Evolutionary conservation across 768 basidiomycete species (phyloP).

Genomic region (Pleurotus sapidus): DNA sequence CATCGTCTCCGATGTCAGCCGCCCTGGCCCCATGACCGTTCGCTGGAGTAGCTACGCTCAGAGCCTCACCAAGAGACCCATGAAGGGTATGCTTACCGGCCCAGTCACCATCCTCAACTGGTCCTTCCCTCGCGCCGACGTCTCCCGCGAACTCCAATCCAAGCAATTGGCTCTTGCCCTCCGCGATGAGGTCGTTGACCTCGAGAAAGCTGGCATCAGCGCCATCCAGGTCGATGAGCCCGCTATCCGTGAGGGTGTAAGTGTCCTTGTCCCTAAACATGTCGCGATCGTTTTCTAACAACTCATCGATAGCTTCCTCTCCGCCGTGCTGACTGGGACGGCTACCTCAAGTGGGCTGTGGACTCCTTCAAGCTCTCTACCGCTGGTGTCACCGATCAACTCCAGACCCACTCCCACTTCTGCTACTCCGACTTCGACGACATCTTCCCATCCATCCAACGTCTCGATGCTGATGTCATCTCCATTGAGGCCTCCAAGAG

Average conservation of each 20-base stretch:
- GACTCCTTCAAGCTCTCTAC: slow-evolving; percentile 98
- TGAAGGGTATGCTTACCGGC: slow-evolving; percentile 99
- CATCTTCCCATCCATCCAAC: slow-evolving; percentile 96
- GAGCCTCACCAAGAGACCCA: slow-evolving; percentile 86
- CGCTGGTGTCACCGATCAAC: slow-evolving; percentile 89
- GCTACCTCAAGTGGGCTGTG: slow-evolving; percentile 96
- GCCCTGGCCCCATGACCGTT: slow-evolving; percentile 91
- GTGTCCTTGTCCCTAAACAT: slow-evolving; percentile 22
- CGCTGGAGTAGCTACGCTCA: slow-evolving; percentile 97
- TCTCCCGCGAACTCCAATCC: slow-evolving; percentile 93
- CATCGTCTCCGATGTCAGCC: slow-evolving; percentile 96
- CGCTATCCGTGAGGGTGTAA: slow-evolving; percentile 96
- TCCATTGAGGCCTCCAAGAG: slow-evolving; percentile 98
- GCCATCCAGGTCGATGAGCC: slow-evolving; percentile 99
- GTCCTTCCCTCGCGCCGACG: slow-evolving; percentile 99
- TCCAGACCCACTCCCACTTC: slow-evolving; percentile 99
- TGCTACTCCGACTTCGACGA: slow-evolving; percentile 99
- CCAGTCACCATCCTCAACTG: slow-evolving; percentile 99
- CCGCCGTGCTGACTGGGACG: slow-evolving; percentile 93
- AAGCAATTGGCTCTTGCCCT: slow-evolving; percentile 98
- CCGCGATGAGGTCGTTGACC: slow-evolving; percentile 96
- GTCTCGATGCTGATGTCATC: slow-evolving; percentile 97
- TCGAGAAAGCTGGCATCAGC: slow-evolving; percentile 93
- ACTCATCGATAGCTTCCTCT: slow-evolving; percentile 73
- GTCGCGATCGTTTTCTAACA: slow-evolving; percentile 11